These are phyloP conservation scores for Termitomyces sp. DNA, from an alignment of 768 basidiomycete species.

Conservation along the genomic window DNA sequence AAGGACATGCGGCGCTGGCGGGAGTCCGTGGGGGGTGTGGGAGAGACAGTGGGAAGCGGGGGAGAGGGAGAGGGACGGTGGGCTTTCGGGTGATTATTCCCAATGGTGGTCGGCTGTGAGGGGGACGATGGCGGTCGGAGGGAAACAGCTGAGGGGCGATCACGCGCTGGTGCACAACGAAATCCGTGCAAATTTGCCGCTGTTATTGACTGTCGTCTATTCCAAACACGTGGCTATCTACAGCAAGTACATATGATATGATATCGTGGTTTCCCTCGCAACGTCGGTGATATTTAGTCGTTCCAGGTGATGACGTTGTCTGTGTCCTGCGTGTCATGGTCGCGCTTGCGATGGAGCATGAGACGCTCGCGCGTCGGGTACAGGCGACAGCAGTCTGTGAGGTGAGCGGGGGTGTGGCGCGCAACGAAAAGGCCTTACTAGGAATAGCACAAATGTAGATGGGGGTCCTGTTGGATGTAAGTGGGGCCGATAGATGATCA, in stretches of 20 bases:
- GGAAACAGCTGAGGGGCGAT: not conserved
- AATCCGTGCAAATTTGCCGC: slow-evolving; percentile 5
- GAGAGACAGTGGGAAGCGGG: slow-evolving; percentile 14
- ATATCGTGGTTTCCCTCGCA: too few relatives aligned
- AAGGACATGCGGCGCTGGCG: slow-evolving; percentile 81
- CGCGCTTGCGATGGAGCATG: slow-evolving; percentile 69
- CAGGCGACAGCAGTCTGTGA: slow-evolving; percentile 63
- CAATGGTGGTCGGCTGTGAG: slow-evolving; percentile 9
- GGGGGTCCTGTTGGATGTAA: slow-evolving; percentile 52
- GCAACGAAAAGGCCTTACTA: slow-evolving; percentile 30
- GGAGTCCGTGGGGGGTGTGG: not conserved
- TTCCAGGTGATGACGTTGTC: slow-evolving; percentile 73
- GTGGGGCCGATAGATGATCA: not conserved
- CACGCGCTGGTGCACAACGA: not conserved
- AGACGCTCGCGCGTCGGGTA: slow-evolving; percentile 69
- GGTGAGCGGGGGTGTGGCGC: not conserved
- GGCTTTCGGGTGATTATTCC: slow-evolving; percentile 18
- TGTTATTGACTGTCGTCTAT: not conserved
- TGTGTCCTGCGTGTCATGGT: slow-evolving; percentile 58
- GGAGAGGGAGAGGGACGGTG: slow-evolving; percentile 12
- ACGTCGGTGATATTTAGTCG: not conserved
- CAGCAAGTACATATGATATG: too few relatives aligned
- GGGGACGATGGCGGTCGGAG: slow-evolving; percentile 1
- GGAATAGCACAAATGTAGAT: slow-evolving; percentile 76
- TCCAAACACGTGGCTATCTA: slow-evolving; percentile 10